These are phyloP conservation scores for Albophoma yamanashiensis DNA, from an alignment of 2,329 filamentous ascomycete genomes.

Conservation along the genomic window DNA sequence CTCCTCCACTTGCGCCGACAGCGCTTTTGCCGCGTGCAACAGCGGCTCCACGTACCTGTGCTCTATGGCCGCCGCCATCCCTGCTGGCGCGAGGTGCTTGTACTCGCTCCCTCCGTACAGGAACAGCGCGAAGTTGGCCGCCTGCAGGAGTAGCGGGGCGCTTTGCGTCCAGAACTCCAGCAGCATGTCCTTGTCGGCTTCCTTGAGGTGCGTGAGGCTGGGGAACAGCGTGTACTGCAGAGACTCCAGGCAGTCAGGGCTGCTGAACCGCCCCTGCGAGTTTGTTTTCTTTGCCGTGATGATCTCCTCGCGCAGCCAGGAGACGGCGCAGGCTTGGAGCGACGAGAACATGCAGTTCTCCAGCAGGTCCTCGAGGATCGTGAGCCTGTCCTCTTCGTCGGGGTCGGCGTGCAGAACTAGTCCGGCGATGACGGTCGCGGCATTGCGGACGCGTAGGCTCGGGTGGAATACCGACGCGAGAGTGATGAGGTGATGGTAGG, in stretches of 20 bases:
- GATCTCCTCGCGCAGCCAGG: constrained; percentile 54
- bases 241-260: constrained; percentile 43
- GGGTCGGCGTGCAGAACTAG: constrained; percentile 47
- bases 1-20: constrained; percentile 21
- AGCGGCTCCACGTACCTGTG: constrained; percentile 48
- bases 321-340: constrained; percentile 51
- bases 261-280: constrained; percentile 32
- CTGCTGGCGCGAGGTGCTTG: constrained; percentile 38
- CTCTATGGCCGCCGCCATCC: constrained; percentile 46
- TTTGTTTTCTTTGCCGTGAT: constrained; percentile 29
- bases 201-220: constrained; percentile 35
- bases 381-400: constrained; percentile 44
- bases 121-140: constrained; percentile 50
- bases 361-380: constrained; percentile 53
- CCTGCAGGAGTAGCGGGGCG: constrained; percentile 45
- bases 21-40: constrained; percentile 26
- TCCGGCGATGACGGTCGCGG: constrained; percentile 42
- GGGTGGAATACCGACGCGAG: constrained; percentile 48
- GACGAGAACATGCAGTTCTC: constrained; percentile 55
- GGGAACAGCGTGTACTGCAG: constrained; percentile 55
- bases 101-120: constrained; percentile 35
- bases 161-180: constrained; percentile 42
- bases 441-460: constrained; percentile 41
- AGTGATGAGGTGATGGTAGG: constrained; percentile 49
- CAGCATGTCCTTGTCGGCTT: constrained; percentile 30